phyloP scores from a whole-genome alignment of 106 monocot species.

The Acorus calamus region DNA sequence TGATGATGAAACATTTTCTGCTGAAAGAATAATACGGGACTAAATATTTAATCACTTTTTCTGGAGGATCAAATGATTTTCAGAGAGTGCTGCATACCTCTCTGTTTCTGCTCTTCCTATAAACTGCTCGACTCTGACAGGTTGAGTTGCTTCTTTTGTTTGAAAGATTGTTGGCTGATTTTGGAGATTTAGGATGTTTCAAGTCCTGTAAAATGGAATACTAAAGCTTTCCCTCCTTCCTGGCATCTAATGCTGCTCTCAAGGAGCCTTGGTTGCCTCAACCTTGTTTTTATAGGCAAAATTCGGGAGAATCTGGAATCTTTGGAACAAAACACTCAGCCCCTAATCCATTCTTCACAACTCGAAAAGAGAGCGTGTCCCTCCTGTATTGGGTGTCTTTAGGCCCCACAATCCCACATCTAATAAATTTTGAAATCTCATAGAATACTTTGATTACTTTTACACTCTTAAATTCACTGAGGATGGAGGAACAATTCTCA shows the following conservation, averaged over 20 bases:
- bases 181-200: conserved; percentile 4
- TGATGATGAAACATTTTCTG: conserved; percentile 51
- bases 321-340: conserved; percentile 26
- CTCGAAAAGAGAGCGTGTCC: conserved; percentile 38
- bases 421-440: background rate
- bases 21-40: conserved; percentile 1
- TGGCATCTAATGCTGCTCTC: conserved; percentile 2
- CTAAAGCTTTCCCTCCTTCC: background rate
- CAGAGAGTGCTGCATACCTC: conserved; percentile 1
- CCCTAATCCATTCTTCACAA: conserved; percentile 26
- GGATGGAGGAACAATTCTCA: too few relatives aligned
- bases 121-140: conserved; percentile 1
- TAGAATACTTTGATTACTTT: too few relatives aligned
- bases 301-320: conserved; percentile 35
- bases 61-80: background rate
- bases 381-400: conserved; percentile 38
- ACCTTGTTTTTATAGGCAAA: conserved; percentile 45
- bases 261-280: conserved; percentile 8
- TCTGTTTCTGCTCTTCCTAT: conserved; percentile 5
- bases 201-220: background rate
- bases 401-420: conserved; percentile 25
- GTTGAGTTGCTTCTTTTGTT: conserved; percentile 11
- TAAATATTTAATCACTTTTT: background rate
- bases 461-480: too few relatives aligned
- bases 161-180: background rate